Base-by-base conservation (phyloP, 768 basidiomycete genomes). In the Atractiella rhizophila region DNA sequence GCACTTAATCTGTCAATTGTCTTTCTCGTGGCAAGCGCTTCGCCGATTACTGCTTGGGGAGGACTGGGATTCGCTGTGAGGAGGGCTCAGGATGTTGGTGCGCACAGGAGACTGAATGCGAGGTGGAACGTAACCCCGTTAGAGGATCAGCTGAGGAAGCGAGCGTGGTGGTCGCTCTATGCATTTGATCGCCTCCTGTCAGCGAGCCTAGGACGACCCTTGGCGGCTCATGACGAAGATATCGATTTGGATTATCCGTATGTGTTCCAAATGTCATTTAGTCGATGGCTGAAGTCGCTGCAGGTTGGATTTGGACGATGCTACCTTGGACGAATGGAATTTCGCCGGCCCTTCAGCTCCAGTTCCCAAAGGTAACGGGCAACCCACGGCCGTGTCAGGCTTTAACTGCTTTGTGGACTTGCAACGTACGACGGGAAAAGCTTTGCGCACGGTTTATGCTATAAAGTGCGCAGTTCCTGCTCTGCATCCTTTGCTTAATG, bases 111-210 rank as follows among this genome's bases (percentile, higher is more conserved):
- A 52, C 69, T 64, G 48, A 63, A 66, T 44, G 46, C 10, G 31
- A 53, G 32, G 11, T 55, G 41, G 52, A 42, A 42, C 36, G 19
- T 41, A 7, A 63, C 50, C 47, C 66, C 39, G 0, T 40, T 60
- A 5, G 73, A 79, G 47, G 66, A 73, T 40, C 77, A 82, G 54
- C 62, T 75, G 18, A 76, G 74, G 69, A 76, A 76, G 53, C 68
- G 80, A 21, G 71, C 71, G 0, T 78, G 80, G 53, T 79, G 75
- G 76, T 21, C 31, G 5, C 28, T 49, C 24, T 26, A 31, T 19
- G 24, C 30, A 5, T 10, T 42, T 15, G 45, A 50, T 44, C 42
- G 41, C 13, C 33, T 13, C 31, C 54, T 56, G 5, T 60, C 60
- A 29, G 50, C 59, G 0, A 59, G 62, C 9, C 62, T 73, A 21